Conservation (phyloP, 495 filamentous ascomycete species). For the Letharia columbiana region DNA sequence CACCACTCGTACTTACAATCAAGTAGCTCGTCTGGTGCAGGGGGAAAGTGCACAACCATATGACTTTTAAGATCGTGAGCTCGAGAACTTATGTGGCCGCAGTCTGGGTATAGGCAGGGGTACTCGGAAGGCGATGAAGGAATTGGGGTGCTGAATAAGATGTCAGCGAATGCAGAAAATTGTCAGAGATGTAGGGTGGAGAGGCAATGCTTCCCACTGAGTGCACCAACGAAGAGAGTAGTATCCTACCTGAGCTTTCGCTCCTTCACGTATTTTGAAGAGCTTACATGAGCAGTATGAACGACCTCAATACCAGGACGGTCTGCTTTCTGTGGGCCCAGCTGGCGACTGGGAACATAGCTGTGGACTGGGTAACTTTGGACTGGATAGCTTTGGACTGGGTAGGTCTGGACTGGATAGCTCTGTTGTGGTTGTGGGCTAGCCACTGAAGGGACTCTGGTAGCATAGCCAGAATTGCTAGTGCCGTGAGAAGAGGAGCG, state of each 20-base stretch:
- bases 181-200: not conserved
- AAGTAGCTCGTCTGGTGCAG: slow-evolving; percentile 43
- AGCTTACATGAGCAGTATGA: slow-evolving; percentile 3
- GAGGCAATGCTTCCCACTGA: not conserved
- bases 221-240: slow-evolving; percentile 18
- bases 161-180: not conserved
- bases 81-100: slow-evolving; percentile 43
- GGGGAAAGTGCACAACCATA: slow-evolving; percentile 41
- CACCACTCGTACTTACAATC: slow-evolving; percentile 71
- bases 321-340: not conserved
- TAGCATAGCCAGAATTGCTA: not conserved
- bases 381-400: slow-evolving; percentile 2
- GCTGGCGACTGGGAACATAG: not conserved
- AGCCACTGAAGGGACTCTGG: slow-evolving; percentile 1
- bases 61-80: slow-evolving; percentile 49
- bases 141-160: not conserved
- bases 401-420: not conserved
- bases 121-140: slow-evolving; percentile 20
- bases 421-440: not conserved
- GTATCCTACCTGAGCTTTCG: slow-evolving; percentile 14
- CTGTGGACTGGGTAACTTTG: not conserved
- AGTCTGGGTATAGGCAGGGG: slow-evolving; percentile 38
- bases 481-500: not conserved
- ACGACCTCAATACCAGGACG: slow-evolving; percentile 1
- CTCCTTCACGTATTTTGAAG: slow-evolving; percentile 5